Evolutionary conservation across 2,329 filamentous ascomycete genomes (phyloP).

Genomic region (Monilinia fructicola): DNA sequence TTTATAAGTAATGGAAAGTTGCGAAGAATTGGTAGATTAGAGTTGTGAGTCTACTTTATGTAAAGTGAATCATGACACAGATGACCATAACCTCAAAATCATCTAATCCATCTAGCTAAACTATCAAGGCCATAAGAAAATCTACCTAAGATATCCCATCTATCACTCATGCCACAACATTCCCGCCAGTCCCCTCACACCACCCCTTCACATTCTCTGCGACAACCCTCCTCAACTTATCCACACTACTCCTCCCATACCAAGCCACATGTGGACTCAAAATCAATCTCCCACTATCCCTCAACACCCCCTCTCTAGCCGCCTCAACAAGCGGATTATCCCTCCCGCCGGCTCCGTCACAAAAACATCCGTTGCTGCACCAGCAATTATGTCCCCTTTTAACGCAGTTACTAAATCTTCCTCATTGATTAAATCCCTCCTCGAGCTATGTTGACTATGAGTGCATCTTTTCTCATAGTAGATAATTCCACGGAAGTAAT

Average conservation of each 20-base stretch:
- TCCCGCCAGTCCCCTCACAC: constrained; percentile 39
- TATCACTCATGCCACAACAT: constrained; percentile 25
- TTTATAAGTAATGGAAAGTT: no score
- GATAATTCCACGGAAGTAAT: constrained; percentile 34
- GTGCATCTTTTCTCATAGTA: constrained; percentile 30
- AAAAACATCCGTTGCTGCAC: constrained; percentile 41
- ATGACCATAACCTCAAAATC: not conserved
- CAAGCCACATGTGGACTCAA: constrained; percentile 55
- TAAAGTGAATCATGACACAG: no score
- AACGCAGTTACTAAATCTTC: constrained; percentile 37
- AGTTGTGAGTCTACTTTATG: no score
- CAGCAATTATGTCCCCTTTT: constrained; percentile 33
- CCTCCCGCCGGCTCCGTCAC: constrained; percentile 45
- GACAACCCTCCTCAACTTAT: constrained; percentile 47
- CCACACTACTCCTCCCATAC: constrained; percentile 49
- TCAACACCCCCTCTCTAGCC: constrained; percentile 22
- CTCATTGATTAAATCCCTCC: constrained; percentile 40
- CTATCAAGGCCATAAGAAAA: no score
- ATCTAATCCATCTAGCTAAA: no score
- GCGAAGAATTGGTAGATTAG: no score
- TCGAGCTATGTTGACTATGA: constrained; percentile 40
- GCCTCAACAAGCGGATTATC: constrained; percentile 30
- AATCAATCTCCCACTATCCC: constrained; percentile 49
- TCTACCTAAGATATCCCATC: not conserved
- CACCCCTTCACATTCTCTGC: constrained; percentile 51